Percentiles rank a stretch among this genome's conserved stretches.
phyloP scores from a whole-genome alignment of 495 filamentous ascomycete species.

The Lindgomyces ingoldianus region DNA sequence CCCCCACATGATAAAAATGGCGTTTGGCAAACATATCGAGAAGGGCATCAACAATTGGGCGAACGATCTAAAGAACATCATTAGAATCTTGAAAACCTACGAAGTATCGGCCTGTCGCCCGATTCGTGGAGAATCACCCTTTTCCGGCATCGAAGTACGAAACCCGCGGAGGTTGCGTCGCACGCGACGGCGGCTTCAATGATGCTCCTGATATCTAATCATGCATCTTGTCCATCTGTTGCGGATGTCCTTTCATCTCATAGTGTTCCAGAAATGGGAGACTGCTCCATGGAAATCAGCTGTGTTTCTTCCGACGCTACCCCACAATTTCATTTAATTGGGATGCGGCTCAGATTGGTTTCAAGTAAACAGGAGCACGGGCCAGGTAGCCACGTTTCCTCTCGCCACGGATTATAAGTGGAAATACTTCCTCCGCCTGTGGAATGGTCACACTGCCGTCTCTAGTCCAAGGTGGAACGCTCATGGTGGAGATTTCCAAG shows the following conservation, averaged over 20 bases:
- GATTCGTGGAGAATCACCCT: not conserved
- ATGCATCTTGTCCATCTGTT: not conserved
- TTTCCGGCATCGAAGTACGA: not conserved
- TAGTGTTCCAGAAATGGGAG: not conserved
- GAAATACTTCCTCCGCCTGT: not conserved
- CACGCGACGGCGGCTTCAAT: not conserved
- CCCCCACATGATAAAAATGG: constrained; percentile 1
- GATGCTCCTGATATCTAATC: not conserved
- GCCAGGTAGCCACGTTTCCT: not conserved
- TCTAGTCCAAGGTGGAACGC: not conserved
- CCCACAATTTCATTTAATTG: not conserved
- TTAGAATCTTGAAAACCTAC: not conserved
- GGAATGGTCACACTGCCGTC: not conserved
- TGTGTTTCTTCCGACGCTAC: not conserved
- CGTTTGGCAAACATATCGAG: not conserved
- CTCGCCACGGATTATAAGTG: not conserved
- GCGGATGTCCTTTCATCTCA: not conserved
- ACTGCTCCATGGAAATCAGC: not conserved
- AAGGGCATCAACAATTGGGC: constrained; percentile 10
- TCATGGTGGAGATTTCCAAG: not conserved
- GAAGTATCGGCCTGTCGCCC: not conserved
- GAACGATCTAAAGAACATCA: constrained; percentile 7
- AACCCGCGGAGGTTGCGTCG: too few species aligned
- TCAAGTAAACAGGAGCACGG: not conserved
- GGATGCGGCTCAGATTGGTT: not conserved